These are phyloP conservation scores for Didymella pinodella DNA, from an alignment of 2,329 filamentous ascomycete species.

Conservation along the genomic window DNA sequence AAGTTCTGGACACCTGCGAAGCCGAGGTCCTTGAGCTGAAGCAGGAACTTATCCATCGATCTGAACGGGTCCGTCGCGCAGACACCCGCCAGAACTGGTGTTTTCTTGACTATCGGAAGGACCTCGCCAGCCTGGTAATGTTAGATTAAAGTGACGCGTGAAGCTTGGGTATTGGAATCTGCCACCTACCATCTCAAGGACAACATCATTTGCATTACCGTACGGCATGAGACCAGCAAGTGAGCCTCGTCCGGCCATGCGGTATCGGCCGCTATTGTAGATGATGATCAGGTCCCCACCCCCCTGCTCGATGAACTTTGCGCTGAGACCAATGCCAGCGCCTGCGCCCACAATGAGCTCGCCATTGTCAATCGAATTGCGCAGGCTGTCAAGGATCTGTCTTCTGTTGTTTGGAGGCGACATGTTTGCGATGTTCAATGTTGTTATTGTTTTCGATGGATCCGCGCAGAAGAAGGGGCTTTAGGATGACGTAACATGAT, in stretches of 20 bases:
- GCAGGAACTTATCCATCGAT: conserved; percentile 66
- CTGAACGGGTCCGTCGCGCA: conserved; percentile 76
- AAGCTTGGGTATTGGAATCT: background rate
- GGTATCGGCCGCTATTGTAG: conserved; percentile 75
- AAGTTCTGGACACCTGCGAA: conserved; percentile 78
- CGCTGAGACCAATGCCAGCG: conserved; percentile 73
- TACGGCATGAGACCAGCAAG: conserved; percentile 76
- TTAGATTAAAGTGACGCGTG: background rate
- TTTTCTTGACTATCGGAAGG: conserved; percentile 68
- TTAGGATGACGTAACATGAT: conserved; percentile 18
- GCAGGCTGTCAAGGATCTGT: conserved; percentile 63
- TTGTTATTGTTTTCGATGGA: background rate
- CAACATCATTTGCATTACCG: conserved; percentile 73
- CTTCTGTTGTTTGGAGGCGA: conserved; percentile 64
- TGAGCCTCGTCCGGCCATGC: conserved; percentile 75
- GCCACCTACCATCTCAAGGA: conserved; percentile 69
- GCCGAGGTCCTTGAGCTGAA: conserved; percentile 67
- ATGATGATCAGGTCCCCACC: conserved; percentile 75
- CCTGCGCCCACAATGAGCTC: conserved; percentile 73
- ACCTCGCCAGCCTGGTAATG: conserved; percentile 66
- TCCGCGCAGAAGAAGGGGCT: background rate
- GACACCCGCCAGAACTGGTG: conserved; percentile 73
- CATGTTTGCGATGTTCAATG: conserved; percentile 52
- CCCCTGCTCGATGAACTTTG: conserved; percentile 74
- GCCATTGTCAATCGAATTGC: conserved; percentile 62